Evolutionary conservation across 169 alveolate species (phyloP).

Genomic region (Babesia sp.): DNA sequence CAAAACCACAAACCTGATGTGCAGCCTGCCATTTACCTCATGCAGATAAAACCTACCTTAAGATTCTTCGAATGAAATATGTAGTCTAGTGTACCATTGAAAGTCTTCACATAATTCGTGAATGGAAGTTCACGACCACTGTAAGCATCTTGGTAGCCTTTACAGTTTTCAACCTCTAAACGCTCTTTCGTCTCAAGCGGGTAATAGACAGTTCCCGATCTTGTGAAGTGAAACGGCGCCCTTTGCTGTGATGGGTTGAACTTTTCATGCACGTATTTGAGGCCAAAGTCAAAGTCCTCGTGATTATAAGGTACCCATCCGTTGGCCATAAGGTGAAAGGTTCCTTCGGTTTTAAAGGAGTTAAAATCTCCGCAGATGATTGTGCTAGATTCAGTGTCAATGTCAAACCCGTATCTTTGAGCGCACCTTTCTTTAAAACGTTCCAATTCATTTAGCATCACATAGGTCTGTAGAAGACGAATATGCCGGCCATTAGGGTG

Average conservation of each 20-base stretch:
- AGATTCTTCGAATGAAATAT: conserved; percentile 56
- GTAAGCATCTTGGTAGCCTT: conserved; percentile 53
- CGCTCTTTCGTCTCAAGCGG: conserved; percentile 6
- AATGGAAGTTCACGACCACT: conserved; percentile 34
- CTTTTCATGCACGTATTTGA: conserved; percentile 5
- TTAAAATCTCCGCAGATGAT: conserved; percentile 65
- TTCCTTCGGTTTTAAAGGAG: conserved; percentile 43
- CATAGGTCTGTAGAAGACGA: conserved; percentile 58
- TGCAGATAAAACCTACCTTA: conserved; percentile 23
- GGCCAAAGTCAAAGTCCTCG: conserved; percentile 49
- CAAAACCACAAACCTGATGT: too few relatives aligned
- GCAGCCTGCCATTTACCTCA: too few relatives aligned
- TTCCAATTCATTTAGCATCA: conserved; percentile 50
- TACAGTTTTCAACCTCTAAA: conserved; percentile 26
- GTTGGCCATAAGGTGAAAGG: conserved; percentile 28
- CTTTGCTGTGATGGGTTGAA: conserved; percentile 18
- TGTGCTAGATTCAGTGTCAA: conserved; percentile 27
- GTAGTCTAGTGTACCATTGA: conserved; percentile 63
- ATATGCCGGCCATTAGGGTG: conserved; percentile 65
- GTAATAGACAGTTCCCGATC: background rate
- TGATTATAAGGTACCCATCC: conserved; percentile 57
- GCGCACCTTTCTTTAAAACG: conserved; percentile 24
- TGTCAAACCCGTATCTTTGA: conserved; percentile 26
- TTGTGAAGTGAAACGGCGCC: background rate
- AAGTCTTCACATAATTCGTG: conserved; percentile 59